These are phyloP conservation scores for Microcos paniculata DNA, from an alignment of 345 rosid species.

Conservation along the genomic window DNA sequence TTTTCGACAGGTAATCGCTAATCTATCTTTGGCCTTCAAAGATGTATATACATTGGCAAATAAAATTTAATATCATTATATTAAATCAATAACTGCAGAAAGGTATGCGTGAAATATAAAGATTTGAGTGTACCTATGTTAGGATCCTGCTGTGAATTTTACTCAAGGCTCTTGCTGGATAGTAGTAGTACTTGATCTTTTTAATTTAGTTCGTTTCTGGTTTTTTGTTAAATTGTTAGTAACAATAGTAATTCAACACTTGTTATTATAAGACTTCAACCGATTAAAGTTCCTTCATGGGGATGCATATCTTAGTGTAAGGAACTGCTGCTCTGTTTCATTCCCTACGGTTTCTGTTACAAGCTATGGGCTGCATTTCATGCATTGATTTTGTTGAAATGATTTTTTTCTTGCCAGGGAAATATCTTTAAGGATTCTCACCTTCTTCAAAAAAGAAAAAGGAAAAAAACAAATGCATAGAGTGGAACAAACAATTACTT, in stretches of 20 bases:
- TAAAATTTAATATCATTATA: background rate
- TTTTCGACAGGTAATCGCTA: slow-evolving; percentile 70
- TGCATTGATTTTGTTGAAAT: background rate
- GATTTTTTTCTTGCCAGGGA: background rate
- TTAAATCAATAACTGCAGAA: background rate
- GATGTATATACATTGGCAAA: background rate
- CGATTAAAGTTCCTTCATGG: background rate
- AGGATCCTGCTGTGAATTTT: slow-evolving; percentile 1
- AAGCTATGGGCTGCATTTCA: background rate
- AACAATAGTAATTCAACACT: background rate
- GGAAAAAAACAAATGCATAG: background rate
- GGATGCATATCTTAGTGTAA: background rate
- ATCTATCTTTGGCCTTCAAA: background rate
- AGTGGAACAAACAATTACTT: background rate
- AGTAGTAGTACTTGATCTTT: background rate
- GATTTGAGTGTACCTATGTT: background rate
- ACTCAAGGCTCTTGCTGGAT: background rate
- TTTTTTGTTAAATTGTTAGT: background rate
- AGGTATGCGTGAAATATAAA: background rate
- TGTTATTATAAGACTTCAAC: background rate
- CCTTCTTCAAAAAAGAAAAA: background rate
- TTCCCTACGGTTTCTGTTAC: background rate
- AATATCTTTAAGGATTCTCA: background rate
- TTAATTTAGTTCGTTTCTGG: background rate
- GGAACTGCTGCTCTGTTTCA: background rate